Percentiles rank a stretch among this genome's conserved stretches.
These are phyloP conservation scores for Metschnikowia drakensbergensis DNA, from an alignment of 805 yeast species.

Conservation along the genomic window DNA sequence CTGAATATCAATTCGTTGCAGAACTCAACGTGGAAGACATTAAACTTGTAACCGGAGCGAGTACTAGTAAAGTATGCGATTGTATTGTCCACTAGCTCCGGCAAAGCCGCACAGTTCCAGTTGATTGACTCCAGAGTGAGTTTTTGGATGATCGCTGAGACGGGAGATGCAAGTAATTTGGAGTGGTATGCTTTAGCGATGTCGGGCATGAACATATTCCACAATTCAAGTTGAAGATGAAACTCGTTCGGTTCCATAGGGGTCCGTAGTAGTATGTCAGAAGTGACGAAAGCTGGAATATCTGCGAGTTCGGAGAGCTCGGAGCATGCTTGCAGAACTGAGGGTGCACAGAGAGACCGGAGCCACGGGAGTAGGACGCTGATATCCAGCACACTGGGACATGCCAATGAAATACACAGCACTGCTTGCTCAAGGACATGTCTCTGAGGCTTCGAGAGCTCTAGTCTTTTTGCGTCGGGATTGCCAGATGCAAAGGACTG, in stretches of 20 bases:
- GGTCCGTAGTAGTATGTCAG: conserved; percentile 37
- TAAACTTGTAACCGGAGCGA: conserved; percentile 21
- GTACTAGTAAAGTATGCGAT: conserved; percentile 19
- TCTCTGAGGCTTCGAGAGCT: neutral
- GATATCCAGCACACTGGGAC: conserved; percentile 1
- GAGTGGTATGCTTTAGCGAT: conserved; percentile 23
- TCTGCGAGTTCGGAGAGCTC: conserved; percentile 24
- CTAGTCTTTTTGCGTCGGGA: neutral
- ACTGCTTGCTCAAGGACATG: conserved; percentile 1
- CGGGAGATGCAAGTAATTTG: conserved; percentile 16
- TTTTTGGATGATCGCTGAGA: conserved; percentile 22
- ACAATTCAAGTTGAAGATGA: conserved; percentile 34
- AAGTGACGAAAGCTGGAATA: conserved; percentile 38
- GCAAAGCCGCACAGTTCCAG: conserved; percentile 19
- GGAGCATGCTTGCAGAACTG: conserved; percentile 31
- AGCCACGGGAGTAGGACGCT: conserved; percentile 26
- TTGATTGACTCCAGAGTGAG: conserved; percentile 24
- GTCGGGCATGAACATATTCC: conserved; percentile 26
- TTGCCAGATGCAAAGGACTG: neutral
- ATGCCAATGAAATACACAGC: conserved; percentile 4
- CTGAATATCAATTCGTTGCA: conserved; percentile 21
- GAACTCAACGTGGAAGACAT: conserved; percentile 13
- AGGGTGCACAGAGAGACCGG: conserved; percentile 27
- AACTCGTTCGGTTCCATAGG: conserved; percentile 32
- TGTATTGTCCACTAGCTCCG: neutral